These are phyloP conservation scores for Diaporthe vaccinii DNA, from an alignment of 2,329 filamentous ascomycete genomes.

Conservation along the genomic window DNA sequence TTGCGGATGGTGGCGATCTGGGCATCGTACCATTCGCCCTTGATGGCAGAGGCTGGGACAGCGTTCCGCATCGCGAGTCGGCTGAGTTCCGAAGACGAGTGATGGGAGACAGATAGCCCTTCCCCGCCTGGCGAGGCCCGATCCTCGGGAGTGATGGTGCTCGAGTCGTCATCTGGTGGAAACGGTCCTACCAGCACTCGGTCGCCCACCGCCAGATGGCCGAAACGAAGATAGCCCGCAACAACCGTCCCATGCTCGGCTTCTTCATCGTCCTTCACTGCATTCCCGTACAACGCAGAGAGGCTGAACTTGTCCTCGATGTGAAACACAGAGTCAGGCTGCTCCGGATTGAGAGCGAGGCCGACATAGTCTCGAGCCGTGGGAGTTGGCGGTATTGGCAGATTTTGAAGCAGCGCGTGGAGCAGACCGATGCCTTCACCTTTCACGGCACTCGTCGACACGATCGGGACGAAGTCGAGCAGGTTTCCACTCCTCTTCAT, in stretches of 20 bases:
- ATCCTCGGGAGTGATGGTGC: slow-evolving; percentile 58
- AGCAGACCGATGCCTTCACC: slow-evolving; percentile 85
- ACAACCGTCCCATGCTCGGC: slow-evolving; percentile 77
- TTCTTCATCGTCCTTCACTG: slow-evolving; percentile 55
- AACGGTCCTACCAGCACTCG: slow-evolving; percentile 85
- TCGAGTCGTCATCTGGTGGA: slow-evolving; percentile 65
- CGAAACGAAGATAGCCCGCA: slow-evolving; percentile 86
- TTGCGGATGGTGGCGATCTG: slow-evolving; percentile 90
- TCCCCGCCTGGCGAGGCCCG: slow-evolving; percentile 62
- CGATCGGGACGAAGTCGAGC: slow-evolving; percentile 78
- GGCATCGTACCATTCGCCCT: slow-evolving; percentile 83
- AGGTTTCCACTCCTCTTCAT: slow-evolving; percentile 60
- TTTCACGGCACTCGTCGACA: slow-evolving; percentile 88
- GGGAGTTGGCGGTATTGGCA: slow-evolving; percentile 76
- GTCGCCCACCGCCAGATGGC: slow-evolving; percentile 82
- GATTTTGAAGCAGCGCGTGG: slow-evolving; percentile 82
- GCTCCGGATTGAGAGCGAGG: slow-evolving; percentile 68
- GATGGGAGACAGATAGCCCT: slow-evolving; percentile 66
- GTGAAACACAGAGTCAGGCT: slow-evolving; percentile 80
- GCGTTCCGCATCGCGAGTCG: slow-evolving; percentile 67
- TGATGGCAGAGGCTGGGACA: slow-evolving; percentile 64
- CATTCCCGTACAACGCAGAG: slow-evolving; percentile 71
- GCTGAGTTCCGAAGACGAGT: slow-evolving; percentile 66
- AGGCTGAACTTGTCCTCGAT: slow-evolving; percentile 91
- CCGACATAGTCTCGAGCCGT: slow-evolving; percentile 69